Evolutionary conservation across 257 asterid genomes (phyloP).

Genomic region (Coffea canephora): DNA sequence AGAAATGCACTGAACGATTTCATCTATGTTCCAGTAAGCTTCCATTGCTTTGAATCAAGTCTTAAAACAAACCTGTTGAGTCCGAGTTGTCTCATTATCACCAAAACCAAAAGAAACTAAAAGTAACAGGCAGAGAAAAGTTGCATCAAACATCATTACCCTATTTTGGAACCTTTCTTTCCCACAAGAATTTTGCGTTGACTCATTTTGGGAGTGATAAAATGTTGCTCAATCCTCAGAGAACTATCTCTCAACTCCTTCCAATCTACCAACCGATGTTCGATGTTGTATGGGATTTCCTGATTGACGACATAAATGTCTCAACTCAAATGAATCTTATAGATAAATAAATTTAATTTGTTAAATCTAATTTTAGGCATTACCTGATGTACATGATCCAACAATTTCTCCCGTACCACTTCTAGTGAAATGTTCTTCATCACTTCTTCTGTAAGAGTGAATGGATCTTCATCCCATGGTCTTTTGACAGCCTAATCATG

Average conservation of each 20-base stretch:
- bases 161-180: slow-evolving; percentile 77
- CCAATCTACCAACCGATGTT: slow-evolving; percentile 91
- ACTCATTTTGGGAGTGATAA: slow-evolving; percentile 83
- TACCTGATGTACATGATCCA: slow-evolving; percentile 94
- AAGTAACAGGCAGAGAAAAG: neutral
- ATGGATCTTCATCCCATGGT: slow-evolving; percentile 97
- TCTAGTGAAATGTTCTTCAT: slow-evolving; percentile 93
- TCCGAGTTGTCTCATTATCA: neutral
- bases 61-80: neutral
- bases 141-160: slow-evolving; percentile 37
- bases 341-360: neutral
- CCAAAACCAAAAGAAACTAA: neutral
- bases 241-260: slow-evolving; percentile 89
- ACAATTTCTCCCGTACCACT: slow-evolving; percentile 77
- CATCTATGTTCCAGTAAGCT: neutral
- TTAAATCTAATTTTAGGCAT: neutral
- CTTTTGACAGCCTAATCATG: slow-evolving; percentile 66
- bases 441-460: slow-evolving; percentile 76
- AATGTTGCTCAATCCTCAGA: slow-evolving; percentile 91
- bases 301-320: slow-evolving; percentile 19
- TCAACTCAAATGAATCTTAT: neutral
- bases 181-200: slow-evolving; percentile 93
- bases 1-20: neutral
- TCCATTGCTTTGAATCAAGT: neutral
- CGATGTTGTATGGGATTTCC: slow-evolving; percentile 91